phyloP scores from a whole-genome alignment of 2,329 filamentous ascomycete species.

The Trichoderma sp. region DNA sequence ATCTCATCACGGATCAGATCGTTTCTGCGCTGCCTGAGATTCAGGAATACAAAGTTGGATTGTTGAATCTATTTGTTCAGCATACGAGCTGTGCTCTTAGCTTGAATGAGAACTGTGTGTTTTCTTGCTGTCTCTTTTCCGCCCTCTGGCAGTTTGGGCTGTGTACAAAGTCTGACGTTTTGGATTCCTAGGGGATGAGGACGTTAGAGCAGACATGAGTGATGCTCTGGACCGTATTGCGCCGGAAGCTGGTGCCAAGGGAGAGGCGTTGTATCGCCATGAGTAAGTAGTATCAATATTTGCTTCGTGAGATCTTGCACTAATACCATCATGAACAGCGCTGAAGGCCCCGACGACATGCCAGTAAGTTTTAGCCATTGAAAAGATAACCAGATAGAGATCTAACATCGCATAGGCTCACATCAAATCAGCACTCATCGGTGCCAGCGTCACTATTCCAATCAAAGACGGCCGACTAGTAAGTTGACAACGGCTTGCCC shows the following conservation, averaged over 20 bases:
- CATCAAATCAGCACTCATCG: conserved; percentile 86
- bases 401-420: conserved; percentile 59
- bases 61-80: conserved; percentile 89
- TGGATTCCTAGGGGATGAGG: conserved; percentile 52
- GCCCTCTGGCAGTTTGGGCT: background rate
- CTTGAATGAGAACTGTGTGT: conserved; percentile 80
- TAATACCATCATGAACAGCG: conserved; percentile 42
- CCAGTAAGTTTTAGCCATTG: conserved; percentile 51
- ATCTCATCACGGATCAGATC: conserved; percentile 82
- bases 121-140: background rate
- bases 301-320: background rate
- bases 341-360: conserved; percentile 92
- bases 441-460: conserved; percentile 84
- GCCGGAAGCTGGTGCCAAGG: conserved; percentile 69
- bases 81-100: conserved; percentile 90
- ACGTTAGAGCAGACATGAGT: conserved; percentile 91
- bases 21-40: conserved; percentile 73
- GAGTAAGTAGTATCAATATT: conserved; percentile 30
- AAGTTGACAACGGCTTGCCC: conserved; percentile 29
- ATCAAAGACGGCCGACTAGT: conserved; percentile 81
- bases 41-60: conserved; percentile 74
- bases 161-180: background rate
- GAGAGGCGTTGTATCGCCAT: conserved; percentile 76
- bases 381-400: background rate
- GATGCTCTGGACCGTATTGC: conserved; percentile 89